phyloP scores from a whole-genome alignment of 2,329 filamentous ascomycete species.

The Thielaviopsis euricoi region DNA sequence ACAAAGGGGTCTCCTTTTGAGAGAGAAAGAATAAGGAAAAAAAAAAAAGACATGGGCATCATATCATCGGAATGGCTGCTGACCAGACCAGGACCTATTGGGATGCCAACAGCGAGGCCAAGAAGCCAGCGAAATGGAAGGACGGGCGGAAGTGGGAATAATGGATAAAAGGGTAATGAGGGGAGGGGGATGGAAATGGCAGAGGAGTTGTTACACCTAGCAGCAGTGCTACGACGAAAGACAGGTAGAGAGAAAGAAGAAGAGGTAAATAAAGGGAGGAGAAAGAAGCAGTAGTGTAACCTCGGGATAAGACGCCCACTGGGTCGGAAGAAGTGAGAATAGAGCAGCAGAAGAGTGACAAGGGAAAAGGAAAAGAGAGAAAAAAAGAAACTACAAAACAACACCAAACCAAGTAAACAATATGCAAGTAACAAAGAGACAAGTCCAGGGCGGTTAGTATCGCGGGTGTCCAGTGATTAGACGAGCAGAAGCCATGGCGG shows the following conservation, averaged over 20 bases:
- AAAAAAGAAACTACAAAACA: background rate
- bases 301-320: background rate
- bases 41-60: background rate
- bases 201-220: background rate
- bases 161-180: slow-evolving; percentile 9
- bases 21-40: background rate
- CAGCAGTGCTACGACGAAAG: no score
- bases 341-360: background rate
- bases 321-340: background rate
- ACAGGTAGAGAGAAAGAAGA: background rate
- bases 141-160: background rate
- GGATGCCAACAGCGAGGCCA: background rate
- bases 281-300: background rate
- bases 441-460: background rate
- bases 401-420: background rate
- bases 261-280: background rate
- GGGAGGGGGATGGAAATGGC: background rate
- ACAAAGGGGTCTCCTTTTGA: background rate
- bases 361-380: background rate
- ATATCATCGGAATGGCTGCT: no score
- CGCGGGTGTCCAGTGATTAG: slow-evolving; percentile 6
- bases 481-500: background rate
- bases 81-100: background rate
- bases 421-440: slow-evolving; percentile 7
- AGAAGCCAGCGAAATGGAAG: background rate